Conservation (phyloP, 768 basidiomycete genomes). For the Lactifluus rugatus region DNA sequence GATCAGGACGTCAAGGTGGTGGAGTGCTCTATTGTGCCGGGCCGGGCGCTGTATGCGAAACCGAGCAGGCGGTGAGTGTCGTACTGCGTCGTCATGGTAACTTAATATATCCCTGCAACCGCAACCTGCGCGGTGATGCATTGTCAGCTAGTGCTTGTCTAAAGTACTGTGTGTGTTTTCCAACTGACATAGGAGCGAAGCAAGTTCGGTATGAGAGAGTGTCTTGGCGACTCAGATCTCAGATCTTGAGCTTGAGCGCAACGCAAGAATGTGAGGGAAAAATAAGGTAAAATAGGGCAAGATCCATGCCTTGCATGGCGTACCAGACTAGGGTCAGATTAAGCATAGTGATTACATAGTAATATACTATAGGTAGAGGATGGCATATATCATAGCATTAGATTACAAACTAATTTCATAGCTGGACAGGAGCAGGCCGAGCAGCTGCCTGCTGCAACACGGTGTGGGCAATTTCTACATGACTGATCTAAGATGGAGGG, state of each 20-base stretch:
- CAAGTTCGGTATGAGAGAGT: background rate
- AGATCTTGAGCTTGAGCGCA: too few species aligned
- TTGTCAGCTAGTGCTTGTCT: background rate
- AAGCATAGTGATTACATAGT: background rate
- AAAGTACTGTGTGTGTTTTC: background rate
- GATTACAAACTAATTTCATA: background rate
- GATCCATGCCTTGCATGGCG: background rate
- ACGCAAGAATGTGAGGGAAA: background rate
- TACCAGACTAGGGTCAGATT: background rate
- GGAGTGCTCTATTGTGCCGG: too few species aligned
- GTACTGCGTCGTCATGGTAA: too few species aligned
- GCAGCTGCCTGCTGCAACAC: background rate
- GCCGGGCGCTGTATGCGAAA: background rate
- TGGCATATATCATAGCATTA: background rate
- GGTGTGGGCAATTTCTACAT: background rate
- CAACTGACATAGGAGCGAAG: background rate
- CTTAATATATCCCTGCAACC: background rate
- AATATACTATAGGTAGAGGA: background rate
- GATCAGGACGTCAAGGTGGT: too few species aligned
- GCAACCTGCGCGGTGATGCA: background rate
- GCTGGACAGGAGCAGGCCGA: too few species aligned
- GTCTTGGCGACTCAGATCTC: background rate
- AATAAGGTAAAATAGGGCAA: background rate
- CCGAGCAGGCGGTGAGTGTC: background rate
- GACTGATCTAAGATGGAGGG: background rate